A percentile compares a stretch with the other conserved stretches of the same genome.
phyloP scores from a whole-genome alignment of 2,329 filamentous ascomycete species.

The Trichophyton mentagrophytes region DNA sequence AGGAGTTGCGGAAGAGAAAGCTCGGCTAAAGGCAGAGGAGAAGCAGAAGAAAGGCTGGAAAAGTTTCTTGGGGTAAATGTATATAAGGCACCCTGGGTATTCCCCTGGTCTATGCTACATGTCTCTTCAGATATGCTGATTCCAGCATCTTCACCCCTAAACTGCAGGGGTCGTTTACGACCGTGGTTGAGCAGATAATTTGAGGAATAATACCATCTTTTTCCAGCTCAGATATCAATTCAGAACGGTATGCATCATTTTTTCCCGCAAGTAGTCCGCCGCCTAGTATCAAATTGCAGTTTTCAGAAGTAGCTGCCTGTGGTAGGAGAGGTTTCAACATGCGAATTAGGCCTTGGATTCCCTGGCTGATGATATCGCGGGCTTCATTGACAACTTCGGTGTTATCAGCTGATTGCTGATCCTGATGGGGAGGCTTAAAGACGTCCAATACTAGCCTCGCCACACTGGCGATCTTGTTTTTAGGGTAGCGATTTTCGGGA shows the following conservation, averaged over 20 bases:
- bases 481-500: background rate
- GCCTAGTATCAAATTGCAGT: conserved; percentile 3
- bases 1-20: conserved; percentile 9
- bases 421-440: background rate
- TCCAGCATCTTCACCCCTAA: background rate
- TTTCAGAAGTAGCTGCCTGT: background rate
- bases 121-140: background rate
- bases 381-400: background rate
- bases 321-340: background rate
- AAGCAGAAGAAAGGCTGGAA: conserved; percentile 5
- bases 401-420: background rate
- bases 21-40: conserved; percentile 1
- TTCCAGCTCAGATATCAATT: background rate
- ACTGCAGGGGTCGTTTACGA: background rate
- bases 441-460: conserved; percentile 5
- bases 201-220: background rate
- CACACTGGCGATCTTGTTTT: conserved; percentile 7
- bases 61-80: background rate
- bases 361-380: background rate
- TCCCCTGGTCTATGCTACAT: background rate
- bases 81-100: background rate
- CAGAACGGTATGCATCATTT: conserved; percentile 3
- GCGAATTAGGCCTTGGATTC: background rate
- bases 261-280: conserved; percentile 5
- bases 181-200: background rate